phyloP scores from a whole-genome alignment of 1,139 yeast species.

The Candida labiduridarum region DNA sequence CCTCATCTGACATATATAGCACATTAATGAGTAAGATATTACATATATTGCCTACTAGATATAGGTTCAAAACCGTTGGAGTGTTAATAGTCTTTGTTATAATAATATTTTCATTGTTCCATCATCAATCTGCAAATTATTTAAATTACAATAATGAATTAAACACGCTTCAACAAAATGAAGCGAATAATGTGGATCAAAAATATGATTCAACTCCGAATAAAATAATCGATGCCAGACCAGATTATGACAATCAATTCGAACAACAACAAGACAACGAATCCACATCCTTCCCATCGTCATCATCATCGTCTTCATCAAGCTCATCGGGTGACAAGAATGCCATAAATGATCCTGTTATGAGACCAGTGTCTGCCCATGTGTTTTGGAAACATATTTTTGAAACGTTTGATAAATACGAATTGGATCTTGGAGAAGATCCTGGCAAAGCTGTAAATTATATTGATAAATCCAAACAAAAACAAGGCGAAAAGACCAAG shows the following conservation, averaged over 20 bases:
- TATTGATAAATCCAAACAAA: constrained; percentile 23
- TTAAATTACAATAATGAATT: neutral
- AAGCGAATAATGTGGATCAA: constrained; percentile 6
- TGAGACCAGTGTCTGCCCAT: constrained; percentile 15
- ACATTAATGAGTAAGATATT: constrained; percentile 3
- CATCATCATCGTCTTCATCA: neutral
- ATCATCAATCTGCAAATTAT: neutral
- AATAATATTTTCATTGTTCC: neutral
- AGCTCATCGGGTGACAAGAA: neutral
- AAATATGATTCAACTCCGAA: constrained; percentile 8
- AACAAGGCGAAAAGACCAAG: constrained; percentile 28
- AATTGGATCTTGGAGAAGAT: constrained; percentile 17
- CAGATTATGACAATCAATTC: neutral
- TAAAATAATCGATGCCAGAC: constrained; percentile 4
- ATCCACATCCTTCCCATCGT: neutral
- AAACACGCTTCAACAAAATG: neutral
- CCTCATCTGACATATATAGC: too few species aligned
- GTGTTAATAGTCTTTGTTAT: neutral
- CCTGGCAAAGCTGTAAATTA: constrained; percentile 25
- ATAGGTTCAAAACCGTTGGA: constrained; percentile 7
- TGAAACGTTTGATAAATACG: constrained; percentile 20
- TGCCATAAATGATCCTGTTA: constrained; percentile 12
- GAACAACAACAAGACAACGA: constrained; percentile 5
- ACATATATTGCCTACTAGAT: constrained; percentile 8
- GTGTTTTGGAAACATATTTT: constrained; percentile 27